These are phyloP conservation scores for Cardamine resedifolia DNA, from an alignment of 345 rosid species.

Conservation along the genomic window DNA sequence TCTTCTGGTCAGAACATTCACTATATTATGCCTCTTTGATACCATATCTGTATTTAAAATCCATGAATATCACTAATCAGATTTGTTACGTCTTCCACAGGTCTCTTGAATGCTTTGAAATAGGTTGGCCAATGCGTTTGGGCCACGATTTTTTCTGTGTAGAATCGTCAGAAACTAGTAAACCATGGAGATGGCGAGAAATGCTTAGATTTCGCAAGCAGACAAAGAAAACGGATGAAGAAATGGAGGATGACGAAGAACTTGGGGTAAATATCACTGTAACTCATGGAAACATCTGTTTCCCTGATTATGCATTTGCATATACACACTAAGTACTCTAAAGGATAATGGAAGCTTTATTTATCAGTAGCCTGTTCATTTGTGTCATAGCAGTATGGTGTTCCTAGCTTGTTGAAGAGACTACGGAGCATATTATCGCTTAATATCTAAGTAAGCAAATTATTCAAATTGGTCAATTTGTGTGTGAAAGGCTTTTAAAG, in stretches of 20 bases:
- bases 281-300: conserved; percentile 12
- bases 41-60: conserved; percentile 7
- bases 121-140: conserved; percentile 89
- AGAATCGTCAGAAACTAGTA: conserved; percentile 33
- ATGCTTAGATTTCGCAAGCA: conserved; percentile 23
- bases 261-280: conserved; percentile 48
- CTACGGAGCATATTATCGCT: conserved; percentile 30
- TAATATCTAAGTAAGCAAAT: conserved; percentile 38
- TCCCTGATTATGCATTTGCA: conserved; percentile 30
- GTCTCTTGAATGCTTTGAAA: conserved; percentile 81
- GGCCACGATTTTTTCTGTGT: conserved; percentile 68
- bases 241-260: conserved; percentile 62
- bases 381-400: conserved; percentile 32
- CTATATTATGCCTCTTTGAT: conserved; percentile 5
- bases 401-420: conserved; percentile 43
- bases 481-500: conserved; percentile 1
- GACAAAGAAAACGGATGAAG: conserved; percentile 42
- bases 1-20: conserved; percentile 66
- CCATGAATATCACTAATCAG: conserved; percentile 16
- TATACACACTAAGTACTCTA: conserved; percentile 22
- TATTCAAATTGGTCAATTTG: conserved; percentile 9
- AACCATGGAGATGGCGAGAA: conserved; percentile 33
- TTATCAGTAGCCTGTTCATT: conserved; percentile 31
- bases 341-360: conserved; percentile 16
- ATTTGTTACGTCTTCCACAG: conserved; percentile 45